Evolutionary conservation across 2,329 filamentous ascomycete genomes (phyloP), one percentile per base, ranked within the genome.

Genomic region (Colletotrichum agaves): DNA sequence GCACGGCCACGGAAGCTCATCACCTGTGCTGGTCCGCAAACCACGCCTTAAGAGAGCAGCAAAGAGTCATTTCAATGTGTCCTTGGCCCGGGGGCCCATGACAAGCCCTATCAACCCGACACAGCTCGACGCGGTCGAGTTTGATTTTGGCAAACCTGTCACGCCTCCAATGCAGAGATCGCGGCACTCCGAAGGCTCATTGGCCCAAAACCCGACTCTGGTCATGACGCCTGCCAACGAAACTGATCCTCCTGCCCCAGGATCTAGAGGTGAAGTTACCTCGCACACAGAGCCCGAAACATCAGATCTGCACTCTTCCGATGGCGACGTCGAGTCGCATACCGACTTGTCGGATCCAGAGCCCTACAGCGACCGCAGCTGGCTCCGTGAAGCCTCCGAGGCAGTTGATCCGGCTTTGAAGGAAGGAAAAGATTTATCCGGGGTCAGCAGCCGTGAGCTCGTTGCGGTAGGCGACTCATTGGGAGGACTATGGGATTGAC

Each of bases 21-120:
- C 74, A 1, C 70, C 70, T 2, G 61, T 74, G 8, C 33, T 65
- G 10, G 73, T 75, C 35, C 78, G 79, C 15, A 83, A 81, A 63
- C 76, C 82, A 27, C 81, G 75, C 17, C 73, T 84, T 15, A 82
- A 83, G 65, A 77, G 79, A 17, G 76, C 78, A 17, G 77, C 80
- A n/a, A 79, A 78, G 68, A 79, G 79, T 21, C 75, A 81, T 63
- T 66, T 76, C 56, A 70, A 75, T 13, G 73, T 67, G 13, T 58
- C 65, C n/a, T 44, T 64, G 46, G 56, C 19, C 12, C 62, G 27
- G n/a, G 77, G 75, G 2, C 73, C 76, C 5, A 71, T 71, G 46
- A 77, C 74, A 0, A 76, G 74, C 31, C 65, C 65, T 11, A 68
- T 69, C 10, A 57, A 59, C 7, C 60, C 15, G 73, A 74, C 4